These are phyloP conservation scores for Pseudogymnoascus sp. DNA, from an alignment of 2,329 filamentous ascomycete species.

Conservation along the genomic window DNA sequence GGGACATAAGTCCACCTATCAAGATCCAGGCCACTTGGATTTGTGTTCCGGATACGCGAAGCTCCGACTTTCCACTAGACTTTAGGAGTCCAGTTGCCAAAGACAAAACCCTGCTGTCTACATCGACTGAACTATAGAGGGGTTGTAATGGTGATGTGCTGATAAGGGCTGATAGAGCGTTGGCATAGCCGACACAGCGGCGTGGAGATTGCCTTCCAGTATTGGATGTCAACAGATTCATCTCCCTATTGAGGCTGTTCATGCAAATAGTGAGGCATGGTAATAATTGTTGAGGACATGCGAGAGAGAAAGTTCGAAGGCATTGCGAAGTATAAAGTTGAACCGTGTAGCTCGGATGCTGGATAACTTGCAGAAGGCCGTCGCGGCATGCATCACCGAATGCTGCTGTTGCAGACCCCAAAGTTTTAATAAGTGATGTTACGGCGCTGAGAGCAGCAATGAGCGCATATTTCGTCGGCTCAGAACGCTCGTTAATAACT, in stretches of 20 bases:
- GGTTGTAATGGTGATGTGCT: slow-evolving; percentile 84
- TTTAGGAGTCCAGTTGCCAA: slow-evolving; percentile 91
- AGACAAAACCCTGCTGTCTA: slow-evolving; percentile 83
- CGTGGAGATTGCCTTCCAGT: slow-evolving; percentile 70
- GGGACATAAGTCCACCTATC: slow-evolving; percentile 90
- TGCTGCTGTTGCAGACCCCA: slow-evolving; percentile 73
- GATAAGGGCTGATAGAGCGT: slow-evolving; percentile 82
- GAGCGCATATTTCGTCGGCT: slow-evolving; percentile 81
- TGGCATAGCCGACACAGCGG: slow-evolving; percentile 81
- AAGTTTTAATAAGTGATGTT: slow-evolving; percentile 65
- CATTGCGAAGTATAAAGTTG: slow-evolving; percentile 85
- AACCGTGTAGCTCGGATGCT: slow-evolving; percentile 93
- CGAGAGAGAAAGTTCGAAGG: slow-evolving; percentile 77
- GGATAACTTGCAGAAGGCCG: slow-evolving; percentile 77
- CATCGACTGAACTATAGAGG: slow-evolving; percentile 88
- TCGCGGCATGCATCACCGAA: slow-evolving; percentile 82
- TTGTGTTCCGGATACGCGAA: slow-evolving; percentile 85
- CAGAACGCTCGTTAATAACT: slow-evolving; percentile 73
- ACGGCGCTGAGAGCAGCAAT: slow-evolving; percentile 73
- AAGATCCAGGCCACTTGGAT: slow-evolving; percentile 97
- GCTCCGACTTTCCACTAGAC: slow-evolving; percentile 80
- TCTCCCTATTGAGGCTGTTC: slow-evolving; percentile 85
- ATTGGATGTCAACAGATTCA: slow-evolving; percentile 57
- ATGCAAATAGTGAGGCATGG: slow-evolving; percentile 91
- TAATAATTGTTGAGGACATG: slow-evolving; percentile 84